Percentiles rank a stretch among this genome's conserved stretches.
Evolutionary conservation across 441 rosid species (phyloP).

Genomic region (Melastoma candidum): DNA sequence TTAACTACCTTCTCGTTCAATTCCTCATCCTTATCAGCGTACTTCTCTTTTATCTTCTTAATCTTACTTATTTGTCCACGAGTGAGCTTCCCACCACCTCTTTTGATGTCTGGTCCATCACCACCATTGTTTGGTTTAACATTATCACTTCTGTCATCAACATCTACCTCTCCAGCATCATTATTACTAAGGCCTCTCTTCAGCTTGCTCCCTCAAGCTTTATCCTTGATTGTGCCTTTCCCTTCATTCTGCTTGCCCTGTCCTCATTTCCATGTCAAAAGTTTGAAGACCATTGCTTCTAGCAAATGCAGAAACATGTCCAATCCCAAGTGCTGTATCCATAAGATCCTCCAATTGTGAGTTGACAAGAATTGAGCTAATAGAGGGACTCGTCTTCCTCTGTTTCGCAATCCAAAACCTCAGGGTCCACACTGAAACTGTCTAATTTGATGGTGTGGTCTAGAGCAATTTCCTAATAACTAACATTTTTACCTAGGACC

Average conservation of each 20-base stretch:
- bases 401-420: conserved; percentile 19
- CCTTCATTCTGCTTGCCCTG: conserved; percentile 30
- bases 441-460: conserved; percentile 95
- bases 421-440: conserved; percentile 7
- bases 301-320: conserved; percentile 41
- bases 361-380: conserved; percentile 34
- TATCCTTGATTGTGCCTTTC: conserved; percentile 38
- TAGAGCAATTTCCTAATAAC: conserved; percentile 93
- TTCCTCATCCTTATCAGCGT: conserved; percentile 96
- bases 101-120: conserved; percentile 32
- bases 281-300: conserved; percentile 34
- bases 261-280: conserved; percentile 25
- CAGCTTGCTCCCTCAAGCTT: conserved; percentile 57
- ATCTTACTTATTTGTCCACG: conserved; percentile 91
- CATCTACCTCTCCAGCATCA: conserved; percentile 23
- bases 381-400: conserved; percentile 25
- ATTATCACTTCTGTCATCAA: conserved; percentile 34
- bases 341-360: conserved; percentile 85
- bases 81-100: conserved; percentile 52
- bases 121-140: conserved; percentile 16
- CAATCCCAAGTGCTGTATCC: conserved; percentile 90
- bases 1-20: no score
- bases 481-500: conserved; percentile 95
- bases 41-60: conserved; percentile 97
- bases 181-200: conserved; percentile 59